phyloP scores from a whole-genome alignment of 768 basidiomycete species.

The Phlebiopsis flavidoalba region DNA sequence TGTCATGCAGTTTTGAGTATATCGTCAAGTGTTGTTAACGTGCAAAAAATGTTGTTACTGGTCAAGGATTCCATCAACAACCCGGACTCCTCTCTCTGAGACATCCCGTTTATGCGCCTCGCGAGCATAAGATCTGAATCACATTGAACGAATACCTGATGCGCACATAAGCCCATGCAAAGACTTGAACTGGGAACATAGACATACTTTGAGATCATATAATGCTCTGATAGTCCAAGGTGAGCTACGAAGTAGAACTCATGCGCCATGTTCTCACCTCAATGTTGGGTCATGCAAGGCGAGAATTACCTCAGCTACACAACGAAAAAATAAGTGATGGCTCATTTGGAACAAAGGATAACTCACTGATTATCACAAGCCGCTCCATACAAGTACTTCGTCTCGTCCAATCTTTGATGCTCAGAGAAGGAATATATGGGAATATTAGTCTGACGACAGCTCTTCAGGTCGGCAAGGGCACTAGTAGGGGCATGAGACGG shows the following conservation, averaged over 20 bases:
- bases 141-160: conserved; percentile 85
- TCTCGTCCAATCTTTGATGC: conserved; percentile 78
- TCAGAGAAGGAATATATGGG: conserved; percentile 92
- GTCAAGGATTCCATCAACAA: conserved; percentile 82
- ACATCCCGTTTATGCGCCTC: conserved; percentile 84
- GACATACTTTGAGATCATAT: conserved; percentile 86
- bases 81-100: conserved; percentile 81
- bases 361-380: conserved; percentile 80
- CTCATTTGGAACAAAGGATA: not conserved
- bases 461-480: conserved; percentile 84
- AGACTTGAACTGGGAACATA: not conserved
- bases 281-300: conserved; percentile 75
- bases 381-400: conserved; percentile 89
- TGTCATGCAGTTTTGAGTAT: conserved; percentile 23
- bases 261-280: conserved; percentile 27
- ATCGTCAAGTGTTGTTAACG: conserved; percentile 1
- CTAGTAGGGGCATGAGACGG: conserved; percentile 30
- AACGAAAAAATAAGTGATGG: not conserved
- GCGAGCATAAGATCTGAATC: conserved; percentile 98
- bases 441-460: conserved; percentile 79
- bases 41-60: conserved; percentile 54
- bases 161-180: not conserved
- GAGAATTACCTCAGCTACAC: conserved; percentile 85
- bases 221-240: conserved; percentile 33
- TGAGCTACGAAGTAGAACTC: too few species aligned